A percentile compares a stretch with the other conserved stretches of the same genome.
phyloP scores from a whole-genome alignment of 108 stramenopile genomes.

The Stephanodiscus minutulus region DNA sequence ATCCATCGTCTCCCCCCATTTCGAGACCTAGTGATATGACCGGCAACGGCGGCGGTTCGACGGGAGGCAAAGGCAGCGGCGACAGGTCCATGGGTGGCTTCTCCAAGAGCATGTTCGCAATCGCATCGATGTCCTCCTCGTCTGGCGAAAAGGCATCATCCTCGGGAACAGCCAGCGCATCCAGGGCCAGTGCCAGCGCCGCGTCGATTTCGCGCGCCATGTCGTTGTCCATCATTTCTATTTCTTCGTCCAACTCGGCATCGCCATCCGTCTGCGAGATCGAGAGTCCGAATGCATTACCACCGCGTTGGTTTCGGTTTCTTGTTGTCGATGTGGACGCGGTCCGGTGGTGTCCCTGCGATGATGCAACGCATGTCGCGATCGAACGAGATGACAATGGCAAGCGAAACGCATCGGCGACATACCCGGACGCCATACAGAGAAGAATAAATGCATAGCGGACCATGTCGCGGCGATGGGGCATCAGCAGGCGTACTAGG shows the following conservation, averaged over 20 bases:
- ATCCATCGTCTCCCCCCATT: not conserved
- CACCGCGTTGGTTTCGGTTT: not conserved
- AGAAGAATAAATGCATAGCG: not conserved
- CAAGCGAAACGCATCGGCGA: conserved; percentile 4
- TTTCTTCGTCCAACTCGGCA: not conserved
- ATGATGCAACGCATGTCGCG: not conserved
- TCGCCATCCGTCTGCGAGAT: not conserved
- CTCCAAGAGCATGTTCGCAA: not conserved
- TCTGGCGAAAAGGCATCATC: conserved; percentile 1
- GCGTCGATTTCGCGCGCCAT: conserved; percentile 30
- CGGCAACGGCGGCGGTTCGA: conserved; percentile 1
- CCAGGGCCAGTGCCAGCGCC: conserved; percentile 27
- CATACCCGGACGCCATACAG: not conserved
- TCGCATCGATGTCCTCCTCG: not conserved
- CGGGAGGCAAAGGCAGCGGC: not conserved
- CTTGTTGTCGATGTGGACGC: not conserved
- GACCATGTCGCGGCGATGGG: not conserved
- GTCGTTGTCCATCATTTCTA: conserved; percentile 25
- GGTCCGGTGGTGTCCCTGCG: not conserved
- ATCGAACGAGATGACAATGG: not conserved
- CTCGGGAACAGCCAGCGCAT: conserved; percentile 5
- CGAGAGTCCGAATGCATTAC: not conserved
- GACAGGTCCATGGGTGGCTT: not conserved
- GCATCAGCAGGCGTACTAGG: too few relatives aligned
- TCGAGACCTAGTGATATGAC: not conserved